phyloP scores from a whole-genome alignment of 805 yeast species.

The Lipomyces chichibuensis region DNA sequence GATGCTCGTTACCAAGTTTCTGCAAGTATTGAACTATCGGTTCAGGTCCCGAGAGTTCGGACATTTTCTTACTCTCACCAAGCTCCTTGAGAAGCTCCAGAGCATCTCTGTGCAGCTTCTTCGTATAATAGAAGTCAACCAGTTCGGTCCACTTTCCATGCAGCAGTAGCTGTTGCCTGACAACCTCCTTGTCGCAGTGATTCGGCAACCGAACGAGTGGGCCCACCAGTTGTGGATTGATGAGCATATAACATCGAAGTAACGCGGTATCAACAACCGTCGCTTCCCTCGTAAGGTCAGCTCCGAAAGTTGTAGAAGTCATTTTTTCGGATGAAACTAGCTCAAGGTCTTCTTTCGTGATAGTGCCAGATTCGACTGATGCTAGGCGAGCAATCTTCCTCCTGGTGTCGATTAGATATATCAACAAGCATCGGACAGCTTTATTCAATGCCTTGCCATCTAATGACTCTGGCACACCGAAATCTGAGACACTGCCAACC shows the following conservation, averaged over 20 bases:
- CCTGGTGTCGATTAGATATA: conserved; percentile 55
- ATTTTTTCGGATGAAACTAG: conserved; percentile 17
- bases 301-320: conserved; percentile 36
- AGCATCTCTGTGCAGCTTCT: conserved; percentile 66
- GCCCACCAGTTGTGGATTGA: conserved; percentile 72
- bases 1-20: conserved; percentile 53
- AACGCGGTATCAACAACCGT: conserved; percentile 72
- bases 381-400: conserved; percentile 48
- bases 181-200: conserved; percentile 67
- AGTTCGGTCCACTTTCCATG: conserved; percentile 64
- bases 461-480: conserved; percentile 17
- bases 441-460: conserved; percentile 20
- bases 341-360: conserved; percentile 28
- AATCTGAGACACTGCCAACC: conserved; percentile 4
- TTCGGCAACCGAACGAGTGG: conserved; percentile 80
- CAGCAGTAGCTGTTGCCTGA: conserved; percentile 55
- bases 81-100: conserved; percentile 58
- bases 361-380: conserved; percentile 27
- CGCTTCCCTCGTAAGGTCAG: conserved; percentile 46
- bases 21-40: conserved; percentile 61
- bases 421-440: conserved; percentile 45
- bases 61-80: conserved; percentile 37
- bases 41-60: conserved; percentile 46
- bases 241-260: conserved; percentile 71
- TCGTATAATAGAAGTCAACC: conserved; percentile 74